Evolutionary conservation across 306 rosid genomes (phyloP), one percentile per base, ranked within the genome.

Genomic region (Styphnolobium japonicum): DNA sequence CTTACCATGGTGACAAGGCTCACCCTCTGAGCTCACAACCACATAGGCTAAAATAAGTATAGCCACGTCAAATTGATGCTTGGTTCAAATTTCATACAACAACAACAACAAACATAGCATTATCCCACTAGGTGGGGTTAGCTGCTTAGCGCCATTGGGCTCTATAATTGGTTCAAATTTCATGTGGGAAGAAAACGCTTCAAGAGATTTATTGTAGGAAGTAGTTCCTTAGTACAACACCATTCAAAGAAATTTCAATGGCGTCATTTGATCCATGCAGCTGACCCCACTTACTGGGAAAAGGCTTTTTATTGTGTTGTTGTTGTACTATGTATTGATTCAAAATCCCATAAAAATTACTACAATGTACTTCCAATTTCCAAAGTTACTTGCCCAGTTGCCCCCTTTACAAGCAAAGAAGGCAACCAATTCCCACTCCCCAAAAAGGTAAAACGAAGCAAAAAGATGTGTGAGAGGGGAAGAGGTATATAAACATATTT

Each of bases 21-120:
- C 25, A 46, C 36, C 80, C 57, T 53, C 18, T 53, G 34, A 68
- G 42, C 76, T 46, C 29, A 42, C 51, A 45, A 45, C 46, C n/a
- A 71, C 16, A 60, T 51, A 4, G 29, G 52, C 25, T 72, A 34
- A 18, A 49, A 27, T 10, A 46, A n/a, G 39, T 21, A 45, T 22
- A 62, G 75, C 39, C 65, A 77, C 27, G 42, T 22, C 56, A 81
- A 36, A 21, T 25, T 42, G 53, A 64, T 46, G 60, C 49, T 61
- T 45, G 40, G 22, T 46, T 69, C 43, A 79, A 33, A 60, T 70
- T 57, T 57, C 37, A 60, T 31, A 69, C 21, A 23, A 10, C 52
- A 46, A 45, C 36, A 42, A 10, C 16, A 11, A 36, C 51, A 48
- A 49, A 16, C 25, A 29, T 49, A 49, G 2, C 46, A 19, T n/a